Evolutionary conservation across 2,329 filamentous ascomycete genomes (phyloP).

Genomic region (Scytalidium sp.): DNA sequence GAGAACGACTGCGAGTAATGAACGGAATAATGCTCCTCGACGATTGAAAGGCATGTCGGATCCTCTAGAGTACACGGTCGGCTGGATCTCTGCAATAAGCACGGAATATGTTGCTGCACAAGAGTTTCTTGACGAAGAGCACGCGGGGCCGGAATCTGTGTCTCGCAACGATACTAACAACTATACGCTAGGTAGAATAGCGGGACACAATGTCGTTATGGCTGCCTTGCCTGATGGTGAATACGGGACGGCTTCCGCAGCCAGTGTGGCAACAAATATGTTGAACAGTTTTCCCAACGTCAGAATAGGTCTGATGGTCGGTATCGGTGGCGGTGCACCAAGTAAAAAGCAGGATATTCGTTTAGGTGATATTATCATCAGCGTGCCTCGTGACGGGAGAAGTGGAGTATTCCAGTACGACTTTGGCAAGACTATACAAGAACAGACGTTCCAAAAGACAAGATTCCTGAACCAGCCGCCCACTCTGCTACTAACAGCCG

Average conservation of each 20-base stretch:
- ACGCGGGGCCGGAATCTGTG: conserved; percentile 16
- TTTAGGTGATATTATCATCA: conserved; percentile 27
- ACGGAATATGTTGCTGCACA: conserved; percentile 21
- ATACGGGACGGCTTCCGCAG: conserved; percentile 17
- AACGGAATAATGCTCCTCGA: no score
- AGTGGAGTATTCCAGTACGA: conserved; percentile 16
- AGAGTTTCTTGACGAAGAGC: conserved; percentile 6
- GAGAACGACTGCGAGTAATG: no score
- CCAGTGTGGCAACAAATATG: conserved; percentile 16
- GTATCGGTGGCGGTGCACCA: conserved; percentile 21
- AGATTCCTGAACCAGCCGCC: conserved; percentile 19
- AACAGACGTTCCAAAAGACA: conserved; percentile 14
- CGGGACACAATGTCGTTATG: conserved; percentile 30
- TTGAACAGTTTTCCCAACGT: conserved; percentile 15
- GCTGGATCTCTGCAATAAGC: conserved; percentile 28
- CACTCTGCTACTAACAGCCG: conserved; percentile 15
- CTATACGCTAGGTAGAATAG: conserved; percentile 28
- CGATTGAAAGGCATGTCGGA: no score
- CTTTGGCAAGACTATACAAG: conserved; percentile 14
- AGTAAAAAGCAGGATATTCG: conserved; percentile 19
- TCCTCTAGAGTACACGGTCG: conserved; percentile 24
- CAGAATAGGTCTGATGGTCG: conserved; percentile 17
- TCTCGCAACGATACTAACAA: conserved; percentile 12
- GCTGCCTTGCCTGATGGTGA: conserved; percentile 19
- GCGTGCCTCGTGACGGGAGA: conserved; percentile 14